phyloP scores from a whole-genome alignment of 305 asterid species.

The Plantago lanceolata region DNA sequence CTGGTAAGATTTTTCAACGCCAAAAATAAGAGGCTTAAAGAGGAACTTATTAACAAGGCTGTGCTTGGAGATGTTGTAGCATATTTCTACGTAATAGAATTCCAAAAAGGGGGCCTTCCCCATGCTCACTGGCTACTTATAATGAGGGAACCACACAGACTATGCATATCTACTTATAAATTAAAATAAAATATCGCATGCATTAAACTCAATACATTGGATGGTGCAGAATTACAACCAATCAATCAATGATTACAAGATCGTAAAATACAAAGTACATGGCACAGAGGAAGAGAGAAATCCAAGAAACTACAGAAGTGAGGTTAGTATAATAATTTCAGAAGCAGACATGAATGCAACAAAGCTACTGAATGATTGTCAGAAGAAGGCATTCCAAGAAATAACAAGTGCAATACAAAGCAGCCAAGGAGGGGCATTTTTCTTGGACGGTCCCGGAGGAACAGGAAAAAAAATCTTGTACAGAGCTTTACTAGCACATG shows the following conservation, averaged over 20 bases:
- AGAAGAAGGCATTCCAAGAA: too few relatives aligned
- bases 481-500: neutral
- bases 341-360: neutral
- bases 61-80: neutral
- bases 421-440: neutral
- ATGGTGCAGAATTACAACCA: too few relatives aligned
- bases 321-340: neutral
- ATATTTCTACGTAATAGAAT: too few relatives aligned
- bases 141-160: too few relatives aligned
- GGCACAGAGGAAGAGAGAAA: neutral
- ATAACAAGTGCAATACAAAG: neutral
- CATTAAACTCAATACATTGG: too few relatives aligned
- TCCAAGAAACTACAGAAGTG: neutral
- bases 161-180: too few relatives aligned
- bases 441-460: conserved; percentile 1
- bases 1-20: neutral
- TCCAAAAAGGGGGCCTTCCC: too few relatives aligned
- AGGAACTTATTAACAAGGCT: too few relatives aligned
- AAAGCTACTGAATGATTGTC: neutral
- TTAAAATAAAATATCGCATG: too few relatives aligned
- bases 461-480: conserved; percentile 15
- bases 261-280: too few relatives aligned
- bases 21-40: neutral
- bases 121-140: too few relatives aligned
- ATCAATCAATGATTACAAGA: too few relatives aligned